A percentile compares a stretch with the other conserved stretches of the same genome.
Conservation (phyloP, 2,329 filamentous ascomycete genomes). For the Mycogone perniciosa region DNA sequence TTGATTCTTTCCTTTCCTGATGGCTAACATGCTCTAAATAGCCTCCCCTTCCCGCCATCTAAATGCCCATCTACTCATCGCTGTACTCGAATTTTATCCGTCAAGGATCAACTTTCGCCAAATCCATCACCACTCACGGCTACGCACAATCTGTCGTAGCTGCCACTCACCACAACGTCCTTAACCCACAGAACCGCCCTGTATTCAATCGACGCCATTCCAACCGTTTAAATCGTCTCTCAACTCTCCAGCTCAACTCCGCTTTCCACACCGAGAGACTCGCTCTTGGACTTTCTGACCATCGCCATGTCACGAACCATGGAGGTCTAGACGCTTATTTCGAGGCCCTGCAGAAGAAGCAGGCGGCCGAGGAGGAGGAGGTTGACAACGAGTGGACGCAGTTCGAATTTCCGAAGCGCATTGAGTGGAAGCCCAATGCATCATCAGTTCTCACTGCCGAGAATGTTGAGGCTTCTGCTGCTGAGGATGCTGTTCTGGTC, state of each 20-base stretch:
- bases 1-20: not conserved
- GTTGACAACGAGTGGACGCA: slow-evolving; percentile 82
- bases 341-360: slow-evolving; percentile 77
- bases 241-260: slow-evolving; percentile 62
- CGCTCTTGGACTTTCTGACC: slow-evolving; percentile 47
- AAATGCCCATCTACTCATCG: slow-evolving; percentile 79
- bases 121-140: slow-evolving; percentile 93
- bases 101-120: slow-evolving; percentile 77
- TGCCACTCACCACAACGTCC: slow-evolving; percentile 73
- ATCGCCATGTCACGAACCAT: slow-evolving; percentile 49
- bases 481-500: slow-evolving; percentile 19
- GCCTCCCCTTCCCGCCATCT: slow-evolving; percentile 60
- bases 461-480: slow-evolving; percentile 31
- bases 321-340: slow-evolving; percentile 83
- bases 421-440: slow-evolving; percentile 74
- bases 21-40: slow-evolving; percentile 27
- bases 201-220: slow-evolving; percentile 55
- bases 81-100: slow-evolving; percentile 81
- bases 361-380: slow-evolving; percentile 52
- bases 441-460: slow-evolving; percentile 55
- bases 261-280: slow-evolving; percentile 61
- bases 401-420: slow-evolving; percentile 79
- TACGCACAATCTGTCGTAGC: slow-evolving; percentile 98
- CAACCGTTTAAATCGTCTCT: slow-evolving; percentile 48
- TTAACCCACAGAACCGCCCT: slow-evolving; percentile 64